Evolutionary conservation across 306 rosid genomes (phyloP).

Genomic region (Cercis canadensis): DNA sequence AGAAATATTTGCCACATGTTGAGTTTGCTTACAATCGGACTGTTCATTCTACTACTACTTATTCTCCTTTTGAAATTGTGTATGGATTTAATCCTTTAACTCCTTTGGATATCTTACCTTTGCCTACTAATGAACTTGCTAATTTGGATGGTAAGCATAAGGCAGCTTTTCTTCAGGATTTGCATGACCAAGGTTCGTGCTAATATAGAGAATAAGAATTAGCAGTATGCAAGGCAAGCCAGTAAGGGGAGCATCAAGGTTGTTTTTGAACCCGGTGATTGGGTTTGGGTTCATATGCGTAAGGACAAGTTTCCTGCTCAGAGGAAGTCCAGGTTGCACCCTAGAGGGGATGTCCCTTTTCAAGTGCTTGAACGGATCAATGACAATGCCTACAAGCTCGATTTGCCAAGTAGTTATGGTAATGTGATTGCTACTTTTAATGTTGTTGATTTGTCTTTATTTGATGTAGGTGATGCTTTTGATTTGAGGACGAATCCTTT

Average conservation of each 20-base stretch:
- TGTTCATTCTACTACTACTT: background rate
- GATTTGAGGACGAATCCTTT: constrained; percentile 5
- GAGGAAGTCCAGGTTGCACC: background rate
- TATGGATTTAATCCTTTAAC: background rate
- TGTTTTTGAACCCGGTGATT: no score
- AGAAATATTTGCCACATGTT: constrained; percentile 1
- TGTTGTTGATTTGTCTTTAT: background rate
- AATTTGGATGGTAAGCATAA: background rate
- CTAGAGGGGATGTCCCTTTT: background rate
- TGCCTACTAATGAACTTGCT: background rate
- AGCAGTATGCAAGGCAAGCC: no score
- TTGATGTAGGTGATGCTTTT: background rate
- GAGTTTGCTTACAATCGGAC: constrained; percentile 4
- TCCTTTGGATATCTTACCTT: background rate
- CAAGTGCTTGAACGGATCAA: background rate
- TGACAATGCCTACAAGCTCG: constrained; percentile 18
- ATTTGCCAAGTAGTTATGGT: background rate
- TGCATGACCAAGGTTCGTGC: no score
- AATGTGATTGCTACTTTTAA: background rate
- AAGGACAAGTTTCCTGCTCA: background rate
- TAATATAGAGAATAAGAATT: no score
- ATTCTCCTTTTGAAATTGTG: background rate
- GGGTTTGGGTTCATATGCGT: background rate
- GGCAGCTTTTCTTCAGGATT: no score
- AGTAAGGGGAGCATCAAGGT: no score